phyloP scores from a whole-genome alignment of 345 rosid genomes.

The Citrus medica region DNA sequence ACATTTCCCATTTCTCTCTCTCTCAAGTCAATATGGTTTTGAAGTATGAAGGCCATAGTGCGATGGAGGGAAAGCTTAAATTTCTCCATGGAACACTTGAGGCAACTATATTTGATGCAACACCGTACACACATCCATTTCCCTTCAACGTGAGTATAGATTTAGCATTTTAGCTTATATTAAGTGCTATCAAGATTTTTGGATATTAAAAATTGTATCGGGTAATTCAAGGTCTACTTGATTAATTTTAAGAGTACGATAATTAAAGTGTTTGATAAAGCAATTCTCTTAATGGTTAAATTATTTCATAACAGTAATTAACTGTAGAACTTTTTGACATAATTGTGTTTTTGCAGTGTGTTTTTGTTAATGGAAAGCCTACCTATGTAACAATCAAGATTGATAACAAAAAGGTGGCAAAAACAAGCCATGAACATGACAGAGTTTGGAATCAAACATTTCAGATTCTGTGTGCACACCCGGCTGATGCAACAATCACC shows the following conservation, averaged over 20 bases:
- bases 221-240: neutral
- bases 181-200: neutral
- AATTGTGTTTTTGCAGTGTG: constrained; percentile 36
- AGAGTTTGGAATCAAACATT: constrained; percentile 92
- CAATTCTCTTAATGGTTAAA: neutral
- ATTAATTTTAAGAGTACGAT: no score
- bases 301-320: no score
- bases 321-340: neutral
- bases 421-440: constrained; percentile 57
- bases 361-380: constrained; percentile 46
- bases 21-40: neutral
- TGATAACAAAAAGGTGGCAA: constrained; percentile 58
- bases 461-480: constrained; percentile 77
- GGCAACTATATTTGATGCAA: constrained; percentile 75
- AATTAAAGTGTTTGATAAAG: neutral
- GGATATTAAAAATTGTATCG: neutral
- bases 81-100: constrained; percentile 91
- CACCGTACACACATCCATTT: constrained; percentile 56
- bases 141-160: constrained; percentile 61
- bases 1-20: neutral
- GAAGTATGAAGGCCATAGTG: neutral
- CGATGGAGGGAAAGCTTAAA: constrained; percentile 39
- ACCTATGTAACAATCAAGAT: constrained; percentile 69
- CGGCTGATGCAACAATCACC: constrained; percentile 52
- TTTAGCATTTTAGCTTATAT: neutral